These are phyloP conservation scores for Beta macrorhiza DNA, from an alignment of 179 eudicot species.

Conservation along the genomic window DNA sequence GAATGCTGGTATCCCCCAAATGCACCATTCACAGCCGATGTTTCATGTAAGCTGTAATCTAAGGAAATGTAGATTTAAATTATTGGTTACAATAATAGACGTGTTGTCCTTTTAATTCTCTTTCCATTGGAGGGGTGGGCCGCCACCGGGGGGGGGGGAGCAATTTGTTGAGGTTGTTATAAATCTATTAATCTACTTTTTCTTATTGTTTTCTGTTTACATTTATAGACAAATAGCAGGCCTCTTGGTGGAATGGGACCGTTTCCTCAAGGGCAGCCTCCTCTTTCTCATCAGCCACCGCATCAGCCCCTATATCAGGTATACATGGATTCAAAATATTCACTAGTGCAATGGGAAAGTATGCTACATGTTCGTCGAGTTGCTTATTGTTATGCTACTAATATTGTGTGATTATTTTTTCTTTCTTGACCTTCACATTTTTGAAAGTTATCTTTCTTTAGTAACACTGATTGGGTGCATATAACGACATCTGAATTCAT, in stretches of 20 bases:
- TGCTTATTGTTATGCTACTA: background rate
- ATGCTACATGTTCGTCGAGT: background rate
- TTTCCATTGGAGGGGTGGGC: too few species aligned
- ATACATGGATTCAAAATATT: background rate
- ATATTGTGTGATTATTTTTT: background rate
- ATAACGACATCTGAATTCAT: too few species aligned
- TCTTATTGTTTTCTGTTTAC: constrained; percentile 15
- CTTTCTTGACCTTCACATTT: background rate
- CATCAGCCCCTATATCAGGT: constrained; percentile 85
- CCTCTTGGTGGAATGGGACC: constrained; percentile 55
- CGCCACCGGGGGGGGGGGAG: too few species aligned
- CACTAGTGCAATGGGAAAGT: background rate
- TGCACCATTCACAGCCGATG: constrained; percentile 68
- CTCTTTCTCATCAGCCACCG: constrained; percentile 46
- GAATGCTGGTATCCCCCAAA: constrained; percentile 60
- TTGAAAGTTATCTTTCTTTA: too few species aligned
- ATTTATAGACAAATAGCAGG: constrained; percentile 54
- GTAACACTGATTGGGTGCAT: too few species aligned
- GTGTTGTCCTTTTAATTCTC: background rate
- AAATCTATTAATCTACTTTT: background rate
- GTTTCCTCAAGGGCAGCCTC: constrained; percentile 58
- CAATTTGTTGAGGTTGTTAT: too few species aligned
- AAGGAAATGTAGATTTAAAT: background rate
- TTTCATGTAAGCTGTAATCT: constrained; percentile 60
- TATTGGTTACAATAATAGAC: too few species aligned